Percentiles rank a stretch among this genome's conserved stretches.
These are phyloP conservation scores for Gossypium ekmanianum DNA, from an alignment of 345 rosid species.

Conservation along the genomic window DNA sequence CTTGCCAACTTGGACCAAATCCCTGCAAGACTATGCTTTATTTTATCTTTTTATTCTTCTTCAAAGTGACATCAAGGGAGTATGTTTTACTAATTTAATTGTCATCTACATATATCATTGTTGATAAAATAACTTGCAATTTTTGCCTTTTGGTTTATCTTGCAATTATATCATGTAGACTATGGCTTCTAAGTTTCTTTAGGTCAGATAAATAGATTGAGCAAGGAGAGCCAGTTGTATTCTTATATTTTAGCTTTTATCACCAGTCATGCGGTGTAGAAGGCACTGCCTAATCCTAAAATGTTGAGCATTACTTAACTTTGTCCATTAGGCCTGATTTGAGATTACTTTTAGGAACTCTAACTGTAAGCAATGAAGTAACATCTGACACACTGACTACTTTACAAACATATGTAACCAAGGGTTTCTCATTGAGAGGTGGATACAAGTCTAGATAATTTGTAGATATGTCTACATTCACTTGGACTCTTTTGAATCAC, in stretches of 20 bases:
- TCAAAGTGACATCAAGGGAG: neutral
- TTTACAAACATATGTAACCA: neutral
- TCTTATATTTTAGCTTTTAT: neutral
- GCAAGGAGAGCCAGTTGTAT: neutral
- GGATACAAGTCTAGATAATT: neutral
- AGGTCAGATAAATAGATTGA: neutral
- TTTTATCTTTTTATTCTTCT: too few relatives aligned
- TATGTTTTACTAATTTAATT: neutral
- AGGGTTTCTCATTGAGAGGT: neutral
- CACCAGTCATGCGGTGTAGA: neutral
- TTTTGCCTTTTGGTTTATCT: neutral
- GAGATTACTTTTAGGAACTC: neutral
- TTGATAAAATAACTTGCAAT: neutral
- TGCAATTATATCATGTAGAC: neutral
- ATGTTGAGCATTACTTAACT: neutral
- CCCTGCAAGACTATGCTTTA: neutral
- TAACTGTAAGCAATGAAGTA: neutral
- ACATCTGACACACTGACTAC: neutral
- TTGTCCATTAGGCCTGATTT: neutral
- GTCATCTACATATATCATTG: neutral
- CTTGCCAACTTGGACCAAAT: neutral
- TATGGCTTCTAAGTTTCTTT: neutral
- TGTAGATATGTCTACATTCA: neutral
- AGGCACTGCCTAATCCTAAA: neutral
- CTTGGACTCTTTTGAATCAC: neutral